Evolutionary conservation across 345 rosid species (phyloP).

Genomic region (Gossypium raimondii): DNA sequence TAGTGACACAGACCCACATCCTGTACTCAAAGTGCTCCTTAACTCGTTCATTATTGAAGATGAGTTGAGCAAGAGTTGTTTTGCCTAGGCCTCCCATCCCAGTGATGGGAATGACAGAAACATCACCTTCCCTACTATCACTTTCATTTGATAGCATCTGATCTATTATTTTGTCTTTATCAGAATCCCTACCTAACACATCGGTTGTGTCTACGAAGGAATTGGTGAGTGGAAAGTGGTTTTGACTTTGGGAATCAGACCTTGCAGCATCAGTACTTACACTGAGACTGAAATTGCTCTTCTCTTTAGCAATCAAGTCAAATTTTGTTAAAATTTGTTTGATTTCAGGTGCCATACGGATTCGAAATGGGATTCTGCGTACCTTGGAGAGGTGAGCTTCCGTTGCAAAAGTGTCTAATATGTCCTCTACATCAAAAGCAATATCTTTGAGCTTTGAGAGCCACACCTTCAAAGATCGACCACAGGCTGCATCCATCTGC

Average conservation of each 20-base stretch:
- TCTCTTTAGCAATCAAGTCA: background rate
- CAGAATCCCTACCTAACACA: conserved; percentile 18
- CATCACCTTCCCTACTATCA: background rate
- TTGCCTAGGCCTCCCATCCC: conserved; percentile 25
- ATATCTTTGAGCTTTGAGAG: background rate
- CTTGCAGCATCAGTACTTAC: background rate
- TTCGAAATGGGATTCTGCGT: background rate
- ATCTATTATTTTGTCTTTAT: background rate
- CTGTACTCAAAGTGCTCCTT: conserved; percentile 9
- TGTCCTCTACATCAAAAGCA: background rate
- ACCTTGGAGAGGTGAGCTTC: background rate
- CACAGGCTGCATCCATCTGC: background rate
- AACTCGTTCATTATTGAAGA: background rate
- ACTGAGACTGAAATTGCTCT: background rate
- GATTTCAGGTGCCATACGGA: background rate
- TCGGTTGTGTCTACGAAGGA: background rate
- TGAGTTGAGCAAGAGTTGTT: conserved; percentile 20
- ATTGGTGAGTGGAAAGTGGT: background rate
- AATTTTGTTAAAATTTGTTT: background rate
- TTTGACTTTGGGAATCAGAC: background rate
- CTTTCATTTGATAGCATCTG: background rate
- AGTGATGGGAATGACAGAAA: conserved; percentile 12
- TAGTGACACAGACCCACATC: conserved; percentile 20
- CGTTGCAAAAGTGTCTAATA: background rate
- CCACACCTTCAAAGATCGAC: background rate